These are phyloP conservation scores for Picochlorum sp. DNA, from an alignment of 139 green algal genomes.

Conservation along the genomic window DNA sequence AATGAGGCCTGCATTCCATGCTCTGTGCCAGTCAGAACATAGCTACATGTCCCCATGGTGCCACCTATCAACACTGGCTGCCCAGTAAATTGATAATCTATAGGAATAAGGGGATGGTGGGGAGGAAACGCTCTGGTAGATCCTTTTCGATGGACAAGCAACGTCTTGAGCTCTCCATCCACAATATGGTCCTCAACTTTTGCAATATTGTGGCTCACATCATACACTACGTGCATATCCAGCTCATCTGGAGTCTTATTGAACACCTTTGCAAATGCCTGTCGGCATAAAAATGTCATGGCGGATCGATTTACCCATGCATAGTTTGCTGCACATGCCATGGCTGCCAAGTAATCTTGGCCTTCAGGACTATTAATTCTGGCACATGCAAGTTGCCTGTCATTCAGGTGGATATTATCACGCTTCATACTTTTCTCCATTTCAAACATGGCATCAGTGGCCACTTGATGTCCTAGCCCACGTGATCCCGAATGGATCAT, in stretches of 20 bases:
- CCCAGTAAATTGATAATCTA: slow-evolving; percentile 80
- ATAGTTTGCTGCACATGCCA: slow-evolving; percentile 86
- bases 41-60: slow-evolving; percentile 83
- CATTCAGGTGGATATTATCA: slow-evolving; percentile 65
- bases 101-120: slow-evolving; percentile 79
- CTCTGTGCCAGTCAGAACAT: slow-evolving; percentile 82
- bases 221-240: slow-evolving; percentile 90
- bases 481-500: slow-evolving; percentile 82
- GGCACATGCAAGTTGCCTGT: slow-evolving; percentile 80
- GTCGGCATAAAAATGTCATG: slow-evolving; percentile 76
- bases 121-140: slow-evolving; percentile 77
- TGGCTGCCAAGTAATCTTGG: slow-evolving; percentile 77
- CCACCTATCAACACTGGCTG: slow-evolving; percentile 84
- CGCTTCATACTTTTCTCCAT: slow-evolving; percentile 79
- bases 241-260: slow-evolving; percentile 61
- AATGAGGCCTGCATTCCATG: slow-evolving; percentile 75
- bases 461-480: slow-evolving; percentile 81
- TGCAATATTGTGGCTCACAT: slow-evolving; percentile 86
- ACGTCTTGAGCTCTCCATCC: slow-evolving; percentile 51
- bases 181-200: slow-evolving; percentile 86
- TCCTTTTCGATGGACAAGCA: slow-evolving; percentile 87
- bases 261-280: slow-evolving; percentile 79
- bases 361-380: slow-evolving; percentile 61
- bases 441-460: slow-evolving; percentile 70
- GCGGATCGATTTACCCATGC: slow-evolving; percentile 79